Conservation (phyloP, 2,329 filamentous ascomycete genomes). For the Fusarium sp. region DNA sequence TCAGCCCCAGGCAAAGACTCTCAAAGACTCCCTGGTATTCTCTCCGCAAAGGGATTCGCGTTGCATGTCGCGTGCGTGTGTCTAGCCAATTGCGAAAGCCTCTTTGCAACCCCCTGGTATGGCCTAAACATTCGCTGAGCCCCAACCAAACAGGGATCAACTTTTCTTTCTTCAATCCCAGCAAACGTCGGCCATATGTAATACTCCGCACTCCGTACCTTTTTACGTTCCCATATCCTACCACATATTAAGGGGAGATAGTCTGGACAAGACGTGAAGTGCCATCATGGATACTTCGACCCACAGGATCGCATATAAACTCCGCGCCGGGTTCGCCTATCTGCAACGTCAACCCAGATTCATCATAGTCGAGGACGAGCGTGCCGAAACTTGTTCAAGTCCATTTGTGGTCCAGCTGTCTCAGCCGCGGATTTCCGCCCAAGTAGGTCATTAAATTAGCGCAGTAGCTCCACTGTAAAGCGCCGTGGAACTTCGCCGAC, state of each 20-base stretch:
- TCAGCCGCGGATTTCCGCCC: conserved; percentile 24
- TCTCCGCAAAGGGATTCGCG: conserved; percentile 22
- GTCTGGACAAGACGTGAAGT: background rate
- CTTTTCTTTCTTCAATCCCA: conserved; percentile 12
- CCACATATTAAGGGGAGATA: background rate
- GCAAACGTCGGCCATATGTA: background rate
- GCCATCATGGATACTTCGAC: background rate
- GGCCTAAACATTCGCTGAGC: conserved; percentile 40
- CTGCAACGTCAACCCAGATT: conserved; percentile 12
- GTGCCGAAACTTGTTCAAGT: background rate
- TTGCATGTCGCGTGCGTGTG: conserved; percentile 32
- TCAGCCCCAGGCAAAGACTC: background rate
- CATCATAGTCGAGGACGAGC: conserved; percentile 2
- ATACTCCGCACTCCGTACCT: background rate
- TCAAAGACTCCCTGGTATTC: conserved; percentile 2
- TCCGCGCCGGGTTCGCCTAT: conserved; percentile 37
- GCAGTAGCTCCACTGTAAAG: conserved; percentile 16
- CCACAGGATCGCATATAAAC: conserved; percentile 8
- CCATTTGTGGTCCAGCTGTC: background rate
- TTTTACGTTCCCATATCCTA: conserved; percentile 2
- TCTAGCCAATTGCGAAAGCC: conserved; percentile 29
- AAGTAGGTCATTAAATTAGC: conserved; percentile 13
- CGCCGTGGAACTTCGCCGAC: conserved; percentile 17
- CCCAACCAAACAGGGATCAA: conserved; percentile 29
- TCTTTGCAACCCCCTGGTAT: conserved; percentile 24